These are phyloP conservation scores for Urochloa ruziziensis DNA, from an alignment of 176 grass and related monocot species.

Conservation along the genomic window DNA sequence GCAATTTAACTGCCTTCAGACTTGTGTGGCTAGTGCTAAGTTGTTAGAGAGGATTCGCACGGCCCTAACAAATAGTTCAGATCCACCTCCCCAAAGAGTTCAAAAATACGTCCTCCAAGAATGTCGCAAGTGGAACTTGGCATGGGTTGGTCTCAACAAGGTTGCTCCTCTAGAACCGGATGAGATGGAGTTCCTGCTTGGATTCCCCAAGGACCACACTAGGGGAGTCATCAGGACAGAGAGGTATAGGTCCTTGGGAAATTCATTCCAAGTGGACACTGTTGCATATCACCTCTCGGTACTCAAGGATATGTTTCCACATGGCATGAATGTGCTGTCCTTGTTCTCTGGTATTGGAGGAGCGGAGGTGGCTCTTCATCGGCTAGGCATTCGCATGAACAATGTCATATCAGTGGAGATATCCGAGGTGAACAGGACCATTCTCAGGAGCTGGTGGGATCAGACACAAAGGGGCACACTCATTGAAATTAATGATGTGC, in stretches of 20 bases:
- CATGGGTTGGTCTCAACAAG: constrained; percentile 79
- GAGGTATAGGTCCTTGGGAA: constrained; percentile 66
- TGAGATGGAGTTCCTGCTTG: constrained; percentile 76
- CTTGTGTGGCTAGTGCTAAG: constrained; percentile 55
- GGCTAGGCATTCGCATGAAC: constrained; percentile 66
- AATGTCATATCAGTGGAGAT: constrained; percentile 75
- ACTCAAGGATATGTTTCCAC: constrained; percentile 63
- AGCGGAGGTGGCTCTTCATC: constrained; percentile 91
- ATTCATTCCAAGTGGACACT: constrained; percentile 90
- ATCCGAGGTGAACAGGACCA: constrained; percentile 54
- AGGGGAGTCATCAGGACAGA: constrained; percentile 68
- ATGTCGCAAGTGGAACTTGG: constrained; percentile 84
- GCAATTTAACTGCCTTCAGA: constrained; percentile 94
- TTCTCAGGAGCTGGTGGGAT: constrained; percentile 84
- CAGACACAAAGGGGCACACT: constrained; percentile 67
- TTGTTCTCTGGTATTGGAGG: constrained; percentile 94
- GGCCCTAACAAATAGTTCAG: constrained; percentile 10
- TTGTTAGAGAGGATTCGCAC: constrained; percentile 50
- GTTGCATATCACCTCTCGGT: constrained; percentile 77
- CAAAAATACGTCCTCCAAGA: constrained; percentile 60
- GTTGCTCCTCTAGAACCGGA: constrained; percentile 77
- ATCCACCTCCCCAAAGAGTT: constrained; percentile 37
- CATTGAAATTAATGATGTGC: constrained; percentile 64
- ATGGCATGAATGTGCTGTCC: constrained; percentile 68
- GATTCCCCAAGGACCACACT: constrained; percentile 81